phyloP scores from a whole-genome alignment of 192 early-diverging fungal genomes.

The Phlyctochytrium planicorne region DNA sequence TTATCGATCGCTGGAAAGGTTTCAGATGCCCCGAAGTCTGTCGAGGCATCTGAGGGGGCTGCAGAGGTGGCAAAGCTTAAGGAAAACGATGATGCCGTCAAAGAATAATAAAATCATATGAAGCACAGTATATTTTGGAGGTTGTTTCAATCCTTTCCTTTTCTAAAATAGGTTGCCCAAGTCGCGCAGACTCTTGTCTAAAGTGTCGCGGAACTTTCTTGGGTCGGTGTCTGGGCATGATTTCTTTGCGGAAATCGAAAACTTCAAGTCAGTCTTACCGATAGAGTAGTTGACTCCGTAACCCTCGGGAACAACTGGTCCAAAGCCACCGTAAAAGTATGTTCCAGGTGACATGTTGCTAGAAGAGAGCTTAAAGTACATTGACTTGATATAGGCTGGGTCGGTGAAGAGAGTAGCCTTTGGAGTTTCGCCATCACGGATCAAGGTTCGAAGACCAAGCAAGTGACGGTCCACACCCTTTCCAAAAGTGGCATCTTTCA shows the following conservation, averaged over 20 bases:
- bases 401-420: conserved; percentile 73
- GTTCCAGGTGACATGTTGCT: conserved; percentile 62
- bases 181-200: conserved; percentile 61
- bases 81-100: no score
- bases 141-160: neutral
- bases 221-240: conserved; percentile 44
- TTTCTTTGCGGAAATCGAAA: conserved; percentile 56
- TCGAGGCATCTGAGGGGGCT: no score
- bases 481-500: conserved; percentile 73
- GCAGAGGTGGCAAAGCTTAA: no score
- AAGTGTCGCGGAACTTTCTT: conserved; percentile 58
- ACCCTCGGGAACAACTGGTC: conserved; percentile 51
- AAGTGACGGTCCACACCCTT: conserved; percentile 91
- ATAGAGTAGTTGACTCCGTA: conserved; percentile 61
- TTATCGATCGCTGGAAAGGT: no score
- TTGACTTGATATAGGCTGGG: conserved; percentile 72
- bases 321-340: conserved; percentile 56
- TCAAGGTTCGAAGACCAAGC: conserved; percentile 69
- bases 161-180: conserved; percentile 25
- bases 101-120: no score
- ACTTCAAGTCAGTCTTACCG: conserved; percentile 56
- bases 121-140: no score
- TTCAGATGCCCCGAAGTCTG: no score
- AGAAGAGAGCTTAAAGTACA: conserved; percentile 79
- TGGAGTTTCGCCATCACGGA: conserved; percentile 37